A percentile compares a stretch with the other conserved stretches of the same genome.
Conservation (phyloP, 441 rosid genomes). For the Adansonia gregorii region DNA sequence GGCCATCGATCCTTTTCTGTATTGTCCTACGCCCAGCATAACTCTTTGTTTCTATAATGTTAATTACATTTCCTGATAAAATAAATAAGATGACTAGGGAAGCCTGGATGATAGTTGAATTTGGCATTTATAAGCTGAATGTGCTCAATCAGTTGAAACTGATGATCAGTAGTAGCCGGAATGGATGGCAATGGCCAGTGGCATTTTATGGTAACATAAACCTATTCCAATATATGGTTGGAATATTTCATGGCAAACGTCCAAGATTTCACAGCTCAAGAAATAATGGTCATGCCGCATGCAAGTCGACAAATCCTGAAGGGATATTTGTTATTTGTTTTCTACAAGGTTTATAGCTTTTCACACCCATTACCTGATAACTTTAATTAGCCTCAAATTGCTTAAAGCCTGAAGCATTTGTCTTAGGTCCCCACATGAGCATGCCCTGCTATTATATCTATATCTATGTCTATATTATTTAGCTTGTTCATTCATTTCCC, state of each 20-base stretch:
- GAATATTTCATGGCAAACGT: slow-evolving; percentile 12
- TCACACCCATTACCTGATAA: background rate
- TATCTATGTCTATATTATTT: background rate
- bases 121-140: slow-evolving; percentile 26
- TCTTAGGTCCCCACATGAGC: slow-evolving; percentile 19
- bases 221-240: background rate
- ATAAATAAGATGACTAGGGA: slow-evolving; percentile 35
- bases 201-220: background rate
- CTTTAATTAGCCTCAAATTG: slow-evolving; percentile 8
- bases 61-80: slow-evolving; percentile 25
- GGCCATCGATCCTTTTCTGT: slow-evolving; percentile 31
- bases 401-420: slow-evolving; percentile 12
- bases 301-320: background rate
- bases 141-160: background rate
- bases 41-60: slow-evolving; percentile 38
- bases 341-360: background rate
- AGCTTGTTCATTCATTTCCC: slow-evolving; percentile 1
- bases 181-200: slow-evolving; percentile 1
- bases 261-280: slow-evolving; percentile 19
- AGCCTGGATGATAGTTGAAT: slow-evolving; percentile 15
- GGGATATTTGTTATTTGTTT: slow-evolving; percentile 10
- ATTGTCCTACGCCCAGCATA: slow-evolving; percentile 14
- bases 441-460: background rate
- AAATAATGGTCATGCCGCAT: background rate
- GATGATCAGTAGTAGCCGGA: background rate